Evolutionary conservation across 164 flowering plant species (phyloP).

Genomic region (Chimonanthus praecox): DNA sequence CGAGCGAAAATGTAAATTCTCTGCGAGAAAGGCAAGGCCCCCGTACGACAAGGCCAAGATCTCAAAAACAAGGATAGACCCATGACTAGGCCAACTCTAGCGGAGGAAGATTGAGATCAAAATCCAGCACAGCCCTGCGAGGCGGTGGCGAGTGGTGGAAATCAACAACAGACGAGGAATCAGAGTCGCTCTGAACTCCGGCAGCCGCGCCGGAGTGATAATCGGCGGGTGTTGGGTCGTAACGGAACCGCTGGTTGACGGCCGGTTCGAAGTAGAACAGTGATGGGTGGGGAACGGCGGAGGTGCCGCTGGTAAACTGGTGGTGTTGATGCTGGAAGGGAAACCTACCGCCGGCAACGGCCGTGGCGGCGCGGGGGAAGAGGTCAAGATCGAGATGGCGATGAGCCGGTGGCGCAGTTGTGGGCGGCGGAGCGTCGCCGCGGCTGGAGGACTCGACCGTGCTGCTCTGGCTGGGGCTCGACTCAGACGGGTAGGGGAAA

Average conservation of each 20-base stretch:
- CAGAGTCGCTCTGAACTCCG: constrained; percentile 47
- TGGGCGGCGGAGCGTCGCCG: constrained; percentile 11
- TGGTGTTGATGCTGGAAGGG: constrained; percentile 14
- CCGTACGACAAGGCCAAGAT: not conserved
- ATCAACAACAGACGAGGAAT: constrained; percentile 47
- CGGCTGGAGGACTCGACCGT: constrained; percentile 57
- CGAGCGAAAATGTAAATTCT: too few species aligned
- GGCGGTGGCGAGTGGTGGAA: constrained; percentile 20
- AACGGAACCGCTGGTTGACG: constrained; percentile 2
- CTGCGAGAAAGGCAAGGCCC: too few species aligned
- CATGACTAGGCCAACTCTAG: constrained; percentile 2
- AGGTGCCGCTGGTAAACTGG: not conserved
- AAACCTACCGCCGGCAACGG: constrained; percentile 12
- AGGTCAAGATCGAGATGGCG: constrained; percentile 30
- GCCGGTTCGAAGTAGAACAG: constrained; percentile 36
- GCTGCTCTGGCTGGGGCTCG: constrained; percentile 68
- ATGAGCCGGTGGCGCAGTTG: constrained; percentile 9
- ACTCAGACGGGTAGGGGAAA: constrained; percentile 28
- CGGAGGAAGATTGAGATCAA: constrained; percentile 57
- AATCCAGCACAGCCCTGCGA: constrained; percentile 12
- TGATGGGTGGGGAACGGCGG: constrained; percentile 18
- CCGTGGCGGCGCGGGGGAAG: constrained; percentile 7
- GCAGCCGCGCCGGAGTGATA: constrained; percentile 5
- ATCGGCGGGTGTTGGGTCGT: constrained; percentile 1
- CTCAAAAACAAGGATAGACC: not conserved